Percentiles rank a stretch among this genome's conserved stretches.
Conservation (phyloP, 495 filamentous ascomycete genomes). For the Trichoderma orchidacearum region DNA sequence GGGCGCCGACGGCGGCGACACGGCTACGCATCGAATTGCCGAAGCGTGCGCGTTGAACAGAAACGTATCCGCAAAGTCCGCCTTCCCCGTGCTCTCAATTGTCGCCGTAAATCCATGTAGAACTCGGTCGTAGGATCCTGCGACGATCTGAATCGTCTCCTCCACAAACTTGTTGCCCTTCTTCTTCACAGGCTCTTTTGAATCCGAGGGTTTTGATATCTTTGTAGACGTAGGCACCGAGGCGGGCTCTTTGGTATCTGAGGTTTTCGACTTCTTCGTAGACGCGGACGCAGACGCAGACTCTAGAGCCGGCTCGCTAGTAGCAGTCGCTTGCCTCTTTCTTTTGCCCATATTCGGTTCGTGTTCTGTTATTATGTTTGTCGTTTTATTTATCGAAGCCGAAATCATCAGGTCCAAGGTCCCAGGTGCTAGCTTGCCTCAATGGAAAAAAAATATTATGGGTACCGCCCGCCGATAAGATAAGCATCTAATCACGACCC, state of each 20-base stretch:
- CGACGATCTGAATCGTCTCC: slow-evolving; percentile 66
- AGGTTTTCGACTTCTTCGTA: neutral
- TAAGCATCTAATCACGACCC: neutral
- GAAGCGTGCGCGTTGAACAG: slow-evolving; percentile 88
- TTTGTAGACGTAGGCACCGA: too few relatives aligned
- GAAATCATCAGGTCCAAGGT: neutral
- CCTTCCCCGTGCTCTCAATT: slow-evolving; percentile 31
- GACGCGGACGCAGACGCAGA: neutral
- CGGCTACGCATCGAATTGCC: slow-evolving; percentile 75
- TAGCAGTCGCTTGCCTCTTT: neutral
- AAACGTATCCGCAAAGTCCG: slow-evolving; percentile 83
- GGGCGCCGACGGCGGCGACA: slow-evolving; percentile 62
- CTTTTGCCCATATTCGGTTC: slow-evolving; percentile 3
- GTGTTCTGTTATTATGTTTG: neutral
- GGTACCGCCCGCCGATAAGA: neutral
- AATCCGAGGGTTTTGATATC: neutral
- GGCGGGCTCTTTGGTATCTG: neutral
- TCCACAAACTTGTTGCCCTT: neutral
- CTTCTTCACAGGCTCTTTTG: slow-evolving; percentile 10
- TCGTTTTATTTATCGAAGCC: neutral
- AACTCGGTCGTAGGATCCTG: slow-evolving; percentile 88
- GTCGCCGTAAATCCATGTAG: slow-evolving; percentile 82
- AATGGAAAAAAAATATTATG: neutral
- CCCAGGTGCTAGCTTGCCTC: neutral
- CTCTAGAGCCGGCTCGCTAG: neutral